phyloP scores from a whole-genome alignment of 2,329 filamentous ascomycete species.

The Colletotrichum sublineola region DNA sequence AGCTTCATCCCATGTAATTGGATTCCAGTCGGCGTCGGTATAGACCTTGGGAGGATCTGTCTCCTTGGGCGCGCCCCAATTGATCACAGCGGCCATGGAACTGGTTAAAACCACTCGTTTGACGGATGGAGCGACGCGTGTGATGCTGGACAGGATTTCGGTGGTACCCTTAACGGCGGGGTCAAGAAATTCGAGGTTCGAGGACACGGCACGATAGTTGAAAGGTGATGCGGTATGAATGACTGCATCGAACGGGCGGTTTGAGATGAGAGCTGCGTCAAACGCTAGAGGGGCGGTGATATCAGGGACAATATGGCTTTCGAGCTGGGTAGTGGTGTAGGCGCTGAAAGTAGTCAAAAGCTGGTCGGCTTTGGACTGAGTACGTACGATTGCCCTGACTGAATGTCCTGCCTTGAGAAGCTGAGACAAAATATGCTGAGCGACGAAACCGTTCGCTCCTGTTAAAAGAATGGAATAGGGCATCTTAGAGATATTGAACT shows the following conservation, averaged over 20 bases:
- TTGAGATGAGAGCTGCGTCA: constrained; percentile 49
- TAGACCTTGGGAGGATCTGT: neutral
- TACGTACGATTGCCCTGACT: neutral
- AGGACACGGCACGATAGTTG: constrained; percentile 71
- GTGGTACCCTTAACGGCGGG: constrained; percentile 67
- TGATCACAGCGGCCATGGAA: constrained; percentile 45
- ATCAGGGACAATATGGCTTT: constrained; percentile 48
- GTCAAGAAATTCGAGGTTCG: constrained; percentile 63
- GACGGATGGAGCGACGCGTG: constrained; percentile 62
- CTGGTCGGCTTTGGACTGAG: neutral
- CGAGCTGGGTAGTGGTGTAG: neutral
- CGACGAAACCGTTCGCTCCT: neutral
- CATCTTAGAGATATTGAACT: neutral
- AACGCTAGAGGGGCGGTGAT: constrained; percentile 52
- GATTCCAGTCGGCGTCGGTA: constrained; percentile 6
- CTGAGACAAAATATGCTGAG: neutral
- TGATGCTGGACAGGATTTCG: constrained; percentile 62
- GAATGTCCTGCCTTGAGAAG: neutral
- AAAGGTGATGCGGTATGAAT: constrained; percentile 83
- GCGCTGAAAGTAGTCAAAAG: neutral
- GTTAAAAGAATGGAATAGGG: neutral
- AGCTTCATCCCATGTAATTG: constrained; percentile 41
- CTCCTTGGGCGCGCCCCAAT: constrained; percentile 43
- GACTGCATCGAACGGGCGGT: constrained; percentile 76
- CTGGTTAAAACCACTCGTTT: constrained; percentile 72